Evolutionary conservation across 495 filamentous ascomycete genomes (phyloP), one percentile per base, ranked within the genome.

Genomic region (Hyaloscypha finlandica): DNA sequence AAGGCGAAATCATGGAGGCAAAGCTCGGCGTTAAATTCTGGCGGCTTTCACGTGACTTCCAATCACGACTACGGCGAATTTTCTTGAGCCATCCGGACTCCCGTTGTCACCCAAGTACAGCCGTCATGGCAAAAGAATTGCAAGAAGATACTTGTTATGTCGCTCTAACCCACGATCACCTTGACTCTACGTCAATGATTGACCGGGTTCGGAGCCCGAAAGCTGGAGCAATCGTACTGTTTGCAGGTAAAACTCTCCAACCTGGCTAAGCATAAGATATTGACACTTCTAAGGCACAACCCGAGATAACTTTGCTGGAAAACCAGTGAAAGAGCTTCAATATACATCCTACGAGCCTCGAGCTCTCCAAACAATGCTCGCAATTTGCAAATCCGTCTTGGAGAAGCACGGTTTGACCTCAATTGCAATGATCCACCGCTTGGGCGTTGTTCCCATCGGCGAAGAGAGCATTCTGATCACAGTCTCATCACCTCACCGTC

Each of bases 401-500:
- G 56, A 72, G 25, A 87, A 85, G 68, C 86, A 96, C 74, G 75
- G 71, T 1, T 81, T 97, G 6, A 80, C 81, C 29, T 88, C 85
- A 0, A 88, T 98, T 59, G 85, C 87, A 51, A 92, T 98, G 74
- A 81, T 90, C 55, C 95, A 99, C 77, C 84, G 95, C n/a, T 81
- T 99, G 8, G 95, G 95, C 0, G 80, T 83, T 19, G 93, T 97
- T 5, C 92, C 92, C 3, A 87, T 99, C 48, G 88, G 87, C 6
- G 94, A 98, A 77, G 94, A 96, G 74, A 96, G 92, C 71, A 94
- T 99, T 70, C 79, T 94, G 66, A 92, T 99, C 75, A 92, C 92
- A 9, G 92, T 98, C 16, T 91, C 90, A 59, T 81, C 90, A 29
- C 87, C 91, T 53, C 95, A 99, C 83, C 84, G 95, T n/a, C 85